Conservation (phyloP, 768 basidiomycete genomes). For the Xerocomus spinulosus region DNA sequence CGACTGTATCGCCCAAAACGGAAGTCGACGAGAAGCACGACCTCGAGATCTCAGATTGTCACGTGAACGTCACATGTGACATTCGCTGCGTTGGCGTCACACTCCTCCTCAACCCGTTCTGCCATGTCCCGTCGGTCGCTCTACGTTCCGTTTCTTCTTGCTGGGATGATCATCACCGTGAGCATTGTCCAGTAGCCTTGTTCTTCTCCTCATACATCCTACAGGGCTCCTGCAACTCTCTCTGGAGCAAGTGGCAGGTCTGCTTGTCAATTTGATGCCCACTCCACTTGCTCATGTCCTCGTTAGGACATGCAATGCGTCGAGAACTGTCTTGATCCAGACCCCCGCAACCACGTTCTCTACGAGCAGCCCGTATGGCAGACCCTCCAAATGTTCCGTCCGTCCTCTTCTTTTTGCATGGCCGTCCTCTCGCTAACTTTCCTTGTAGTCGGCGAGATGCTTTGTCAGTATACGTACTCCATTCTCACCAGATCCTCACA, state of each 20-base stretch:
- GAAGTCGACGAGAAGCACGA: conserved; percentile 31
- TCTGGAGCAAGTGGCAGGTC: conserved; percentile 83
- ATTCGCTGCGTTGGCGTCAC: not conserved
- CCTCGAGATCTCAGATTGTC: conserved; percentile 29
- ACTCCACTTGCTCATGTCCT: conserved; percentile 4
- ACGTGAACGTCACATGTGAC: conserved; percentile 26
- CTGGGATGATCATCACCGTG: conserved; percentile 90
- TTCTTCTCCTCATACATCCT: conserved; percentile 2
- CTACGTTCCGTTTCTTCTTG: conserved; percentile 76
- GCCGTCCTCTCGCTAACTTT: conserved; percentile 31
- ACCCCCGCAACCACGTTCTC: conserved; percentile 58
- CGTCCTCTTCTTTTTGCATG: conserved; percentile 31
- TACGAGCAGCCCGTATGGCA: conserved; percentile 97
- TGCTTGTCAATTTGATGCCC: conserved; percentile 11
- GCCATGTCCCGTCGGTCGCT: conserved; percentile 53
- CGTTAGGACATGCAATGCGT: conserved; percentile 95
- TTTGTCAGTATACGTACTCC: conserved; percentile 45
- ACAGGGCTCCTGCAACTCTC: conserved; percentile 74
- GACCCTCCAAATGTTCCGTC: conserved; percentile 85
- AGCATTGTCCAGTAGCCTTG: conserved; percentile 4
- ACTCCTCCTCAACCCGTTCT: not conserved
- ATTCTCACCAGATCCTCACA: conserved; percentile 15
- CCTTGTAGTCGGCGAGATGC: conserved; percentile 83
- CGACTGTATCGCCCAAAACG: conserved; percentile 19
- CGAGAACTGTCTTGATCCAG: conserved; percentile 74